Base-by-base conservation (phyloP, 768 basidiomycete species). In the Naganishia onofrii region DNA sequence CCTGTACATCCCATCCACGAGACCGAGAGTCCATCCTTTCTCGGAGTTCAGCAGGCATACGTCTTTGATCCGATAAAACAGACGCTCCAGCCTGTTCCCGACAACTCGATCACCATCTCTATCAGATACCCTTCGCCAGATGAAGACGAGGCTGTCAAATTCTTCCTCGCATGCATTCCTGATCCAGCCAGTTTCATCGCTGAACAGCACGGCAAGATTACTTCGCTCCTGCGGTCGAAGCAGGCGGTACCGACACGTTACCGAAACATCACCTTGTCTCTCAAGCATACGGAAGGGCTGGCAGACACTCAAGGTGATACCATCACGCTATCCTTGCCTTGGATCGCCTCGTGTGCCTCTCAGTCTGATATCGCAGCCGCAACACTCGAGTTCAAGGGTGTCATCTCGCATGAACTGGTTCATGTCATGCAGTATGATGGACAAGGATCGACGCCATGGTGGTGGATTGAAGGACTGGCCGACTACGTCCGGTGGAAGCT, bases 41-140 rank as follows among this genome's bases (percentile, higher is more conserved):
- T 44, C 26, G 54, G 32, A 26, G 31, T 23, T 1, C 38, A 57
- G 38, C 67, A 53, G 13, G 32, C 36, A 28, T 52, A 57, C 23
- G 23, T 53, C 48, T 23, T 55, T 36, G 48, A 72, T 44, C 44
- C 42, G 66, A 68, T 0, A 17, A 54, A 17, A 5, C 73, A 71
- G 55, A 77, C 74, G 28, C 77, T 55, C 5, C 53, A 38, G 38
- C 85, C 84, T 21, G 83, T 93, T 67, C 86, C 83, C 12, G 87
- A 88, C 73, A 88, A 85, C 74, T 86, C 87, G 48, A 82, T 92
- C 74, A 84, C 85, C 63, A 84, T 95, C 74, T 85, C 87, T n/a
- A 86, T 93, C 53, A 86, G 90, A 53, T 93, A 91, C 26, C 38
- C 60, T 15, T 1, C 36, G 42, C 38, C 60, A 38, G 38, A 63